Conservation (phyloP, 2,329 filamentous ascomycete species). For the Nannizzia gypsea region DNA sequence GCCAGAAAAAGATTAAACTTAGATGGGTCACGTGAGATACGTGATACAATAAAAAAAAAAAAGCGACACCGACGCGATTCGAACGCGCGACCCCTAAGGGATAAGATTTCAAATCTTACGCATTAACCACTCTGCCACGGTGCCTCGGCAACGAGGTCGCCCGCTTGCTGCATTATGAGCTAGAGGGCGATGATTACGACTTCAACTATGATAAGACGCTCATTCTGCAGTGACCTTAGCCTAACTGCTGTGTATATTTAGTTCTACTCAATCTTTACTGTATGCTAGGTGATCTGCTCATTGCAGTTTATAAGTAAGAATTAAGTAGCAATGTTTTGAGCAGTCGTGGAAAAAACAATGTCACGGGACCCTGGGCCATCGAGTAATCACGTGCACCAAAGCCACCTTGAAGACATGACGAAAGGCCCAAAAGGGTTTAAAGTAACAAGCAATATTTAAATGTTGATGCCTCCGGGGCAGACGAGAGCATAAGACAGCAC, state of each 20-base stretch:
- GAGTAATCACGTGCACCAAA: not conserved
- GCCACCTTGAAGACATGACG: not conserved
- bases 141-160: not conserved
- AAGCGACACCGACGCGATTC: not conserved
- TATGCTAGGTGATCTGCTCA: not conserved
- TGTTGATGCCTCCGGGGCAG: not conserved
- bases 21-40: no score
- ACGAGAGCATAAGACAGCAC: not conserved
- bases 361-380: not conserved
- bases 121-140: not conserved
- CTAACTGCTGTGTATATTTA: not conserved
- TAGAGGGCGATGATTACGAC: no score
- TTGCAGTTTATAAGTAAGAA: not conserved
- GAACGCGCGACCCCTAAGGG: not conserved
- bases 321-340: no score
- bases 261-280: not conserved
- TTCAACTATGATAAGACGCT: no score
- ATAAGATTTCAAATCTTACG: not conserved
- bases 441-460: not conserved
- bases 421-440: not conserved
- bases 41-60: not conserved
- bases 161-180: not conserved
- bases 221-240: no score
- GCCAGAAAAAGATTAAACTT: no score
- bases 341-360: not conserved